Evolutionary conservation across 805 yeast genomes (phyloP).

Genomic region (Lipomyces lipofer): DNA sequence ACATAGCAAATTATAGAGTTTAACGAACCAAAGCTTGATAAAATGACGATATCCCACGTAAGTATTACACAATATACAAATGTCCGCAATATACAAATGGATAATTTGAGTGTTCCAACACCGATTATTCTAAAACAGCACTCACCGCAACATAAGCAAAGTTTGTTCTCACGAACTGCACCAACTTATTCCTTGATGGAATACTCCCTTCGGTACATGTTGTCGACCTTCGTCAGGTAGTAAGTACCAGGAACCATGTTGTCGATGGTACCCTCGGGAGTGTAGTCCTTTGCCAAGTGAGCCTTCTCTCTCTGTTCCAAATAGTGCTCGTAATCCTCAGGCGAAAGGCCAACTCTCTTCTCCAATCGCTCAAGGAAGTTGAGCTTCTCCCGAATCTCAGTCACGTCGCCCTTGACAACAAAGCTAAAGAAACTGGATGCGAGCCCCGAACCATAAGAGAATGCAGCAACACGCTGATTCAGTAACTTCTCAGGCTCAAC

Average conservation of each 20-base stretch:
- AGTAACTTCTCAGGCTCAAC: slow-evolving; percentile 74
- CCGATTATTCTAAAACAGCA: too few relatives aligned
- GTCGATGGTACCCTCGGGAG: slow-evolving; percentile 79
- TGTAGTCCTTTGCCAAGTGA: slow-evolving; percentile 75
- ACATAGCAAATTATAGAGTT: not conserved
- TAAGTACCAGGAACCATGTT: slow-evolving; percentile 72
- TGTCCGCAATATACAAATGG: not conserved
- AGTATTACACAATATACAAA: not conserved
- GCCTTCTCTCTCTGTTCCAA: slow-evolving; percentile 85
- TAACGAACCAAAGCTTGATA: not conserved
- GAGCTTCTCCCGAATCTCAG: slow-evolving; percentile 61
- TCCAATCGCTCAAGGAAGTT: slow-evolving; percentile 68
- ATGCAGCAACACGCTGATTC: slow-evolving; percentile 83
- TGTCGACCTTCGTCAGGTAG: slow-evolving; percentile 82
- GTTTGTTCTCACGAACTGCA: not conserved
- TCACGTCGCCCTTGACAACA: slow-evolving; percentile 76
- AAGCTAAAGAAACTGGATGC: slow-evolving; percentile 87
- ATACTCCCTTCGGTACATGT: slow-evolving; percentile 82
- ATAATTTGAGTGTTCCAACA: too few relatives aligned
- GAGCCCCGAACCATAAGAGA: slow-evolving; percentile 97
- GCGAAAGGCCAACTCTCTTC: slow-evolving; percentile 65
- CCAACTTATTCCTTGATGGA: slow-evolving; percentile 57
- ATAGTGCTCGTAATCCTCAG: slow-evolving; percentile 78
- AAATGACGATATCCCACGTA: not conserved
- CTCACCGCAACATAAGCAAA: too few relatives aligned